Evolutionary conservation across 129 eudicot species (phyloP), one percentile per base, ranked within the genome.

Genomic region (Chrysanthemum seticuspe): DNA sequence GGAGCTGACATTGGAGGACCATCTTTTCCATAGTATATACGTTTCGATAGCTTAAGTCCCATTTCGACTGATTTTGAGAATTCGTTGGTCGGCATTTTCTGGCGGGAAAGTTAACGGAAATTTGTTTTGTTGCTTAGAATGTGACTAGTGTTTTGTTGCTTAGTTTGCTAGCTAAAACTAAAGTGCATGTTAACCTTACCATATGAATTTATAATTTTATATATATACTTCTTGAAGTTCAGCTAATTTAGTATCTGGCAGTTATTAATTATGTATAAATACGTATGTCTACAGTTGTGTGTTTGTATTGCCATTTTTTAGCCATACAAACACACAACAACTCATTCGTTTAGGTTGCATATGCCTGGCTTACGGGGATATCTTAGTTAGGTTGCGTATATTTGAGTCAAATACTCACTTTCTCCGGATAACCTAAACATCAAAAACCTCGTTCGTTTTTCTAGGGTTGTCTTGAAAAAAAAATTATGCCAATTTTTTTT

Each of bases 21-120:
- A 52, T 84, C 66, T 79, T 81, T 89, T 61, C 96, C 96, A 72
- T 87, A 94, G 83, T 79, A 86, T 55, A 94, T 75, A 16, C 98
- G 83, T 44, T 81, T 88, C 0, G 98, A 84, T 50, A 89, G 81
- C 75, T 77, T 54, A 18, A 90, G 84, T 44, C 98, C 98, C 16
- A 61, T 74, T 13, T 81, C 85, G 3, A 94, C 97, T 56, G 92
- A 79, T 27, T 40, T 84, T 23, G 89, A 68, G 81, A 94, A 84
- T 51, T 87, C 88, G 19, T 82, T 82, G 21, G 89, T 85, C 80
- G 85, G 83, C 80, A 59, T 74, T 63, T 48, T 49, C 3, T 34
- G 11, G 8, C 5, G 18, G 31, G 68, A 69, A 76, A 14, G 25
- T 70, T 4, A 44, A 58, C 62, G 73, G 80, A 44, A 34, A 21